phyloP scores from a whole-genome alignment of 139 green algal genomes.

The Tetradesmus obliquus region DNA sequence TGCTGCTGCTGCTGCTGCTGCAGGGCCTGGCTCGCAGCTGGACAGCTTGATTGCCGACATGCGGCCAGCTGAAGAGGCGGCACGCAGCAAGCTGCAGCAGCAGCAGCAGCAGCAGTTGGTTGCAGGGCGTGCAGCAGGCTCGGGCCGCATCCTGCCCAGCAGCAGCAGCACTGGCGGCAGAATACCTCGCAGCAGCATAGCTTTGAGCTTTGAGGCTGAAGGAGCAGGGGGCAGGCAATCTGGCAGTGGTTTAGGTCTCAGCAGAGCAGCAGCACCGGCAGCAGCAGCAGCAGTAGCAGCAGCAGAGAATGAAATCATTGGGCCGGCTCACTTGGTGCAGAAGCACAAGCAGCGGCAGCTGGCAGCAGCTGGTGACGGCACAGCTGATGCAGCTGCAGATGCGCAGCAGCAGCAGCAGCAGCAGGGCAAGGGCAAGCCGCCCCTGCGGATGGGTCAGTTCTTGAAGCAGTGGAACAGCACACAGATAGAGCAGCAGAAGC shows the following conservation, averaged over 20 bases:
- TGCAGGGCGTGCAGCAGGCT: not conserved
- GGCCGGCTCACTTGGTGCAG: constrained; percentile 42
- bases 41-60: not conserved
- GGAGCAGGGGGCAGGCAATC: not conserved
- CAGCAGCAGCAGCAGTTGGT: constrained; percentile 23
- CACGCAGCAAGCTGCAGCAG: not conserved
- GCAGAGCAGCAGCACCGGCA: constrained; percentile 37
- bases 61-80: constrained; percentile 3
- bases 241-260: not conserved
- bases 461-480: constrained; percentile 51
- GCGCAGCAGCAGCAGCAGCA: constrained; percentile 29
- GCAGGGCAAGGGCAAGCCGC: constrained; percentile 11
- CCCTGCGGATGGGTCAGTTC: constrained; percentile 41
- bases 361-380: constrained; percentile 28
- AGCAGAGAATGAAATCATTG: constrained; percentile 32
- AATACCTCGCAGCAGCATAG: not conserved
- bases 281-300: constrained; percentile 22
- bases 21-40: not conserved
- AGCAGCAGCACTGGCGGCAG: not conserved
- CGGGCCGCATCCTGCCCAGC: not conserved
- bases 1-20: constrained; percentile 24
- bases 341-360: constrained; percentile 33
- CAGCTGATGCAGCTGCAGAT: not conserved
- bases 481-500: constrained; percentile 41
- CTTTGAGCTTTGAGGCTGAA: not conserved